Percentiles rank a stretch among this genome's conserved stretches.
phyloP scores from a whole-genome alignment of 306 rosid species.

The Arachis hypogaea region DNA sequence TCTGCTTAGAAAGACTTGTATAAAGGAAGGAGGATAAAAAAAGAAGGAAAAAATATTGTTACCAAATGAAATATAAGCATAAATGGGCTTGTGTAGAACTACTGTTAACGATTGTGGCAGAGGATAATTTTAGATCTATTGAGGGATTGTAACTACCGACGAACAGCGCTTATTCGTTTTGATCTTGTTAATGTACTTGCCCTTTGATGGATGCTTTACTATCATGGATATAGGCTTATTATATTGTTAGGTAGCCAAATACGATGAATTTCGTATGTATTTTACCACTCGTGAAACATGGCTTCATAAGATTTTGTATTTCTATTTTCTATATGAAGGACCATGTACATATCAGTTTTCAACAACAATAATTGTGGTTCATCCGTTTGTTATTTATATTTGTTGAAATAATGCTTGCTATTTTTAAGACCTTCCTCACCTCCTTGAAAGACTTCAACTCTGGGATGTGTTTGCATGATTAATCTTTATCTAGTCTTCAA shows the following conservation, averaged over 20 bases:
- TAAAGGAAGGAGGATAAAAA: neutral
- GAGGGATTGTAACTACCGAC: neutral
- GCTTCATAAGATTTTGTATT: neutral
- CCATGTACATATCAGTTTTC: neutral
- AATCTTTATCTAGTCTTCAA: neutral
- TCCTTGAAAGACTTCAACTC: neutral
- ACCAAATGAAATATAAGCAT: neutral
- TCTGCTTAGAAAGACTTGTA: neutral
- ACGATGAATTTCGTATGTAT: neutral
- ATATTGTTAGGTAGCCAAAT: neutral
- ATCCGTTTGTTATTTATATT: neutral
- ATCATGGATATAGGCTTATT: conserved; percentile 5
- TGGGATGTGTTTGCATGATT: neutral
- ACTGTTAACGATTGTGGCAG: neutral
- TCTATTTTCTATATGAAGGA: conserved; percentile 2
- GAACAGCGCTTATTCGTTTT: neutral
- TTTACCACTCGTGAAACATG: neutral
- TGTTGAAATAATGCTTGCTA: neutral
- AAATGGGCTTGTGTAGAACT: neutral
- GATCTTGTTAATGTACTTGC: neutral
- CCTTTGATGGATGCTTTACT: neutral
- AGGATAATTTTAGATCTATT: conserved; percentile 6
- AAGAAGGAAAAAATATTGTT: neutral
- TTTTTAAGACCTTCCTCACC: neutral
- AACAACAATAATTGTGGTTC: neutral